Base-by-base conservation (phyloP, 2,329 filamentous ascomycete genomes). In the Thelonectria olida region DNA sequence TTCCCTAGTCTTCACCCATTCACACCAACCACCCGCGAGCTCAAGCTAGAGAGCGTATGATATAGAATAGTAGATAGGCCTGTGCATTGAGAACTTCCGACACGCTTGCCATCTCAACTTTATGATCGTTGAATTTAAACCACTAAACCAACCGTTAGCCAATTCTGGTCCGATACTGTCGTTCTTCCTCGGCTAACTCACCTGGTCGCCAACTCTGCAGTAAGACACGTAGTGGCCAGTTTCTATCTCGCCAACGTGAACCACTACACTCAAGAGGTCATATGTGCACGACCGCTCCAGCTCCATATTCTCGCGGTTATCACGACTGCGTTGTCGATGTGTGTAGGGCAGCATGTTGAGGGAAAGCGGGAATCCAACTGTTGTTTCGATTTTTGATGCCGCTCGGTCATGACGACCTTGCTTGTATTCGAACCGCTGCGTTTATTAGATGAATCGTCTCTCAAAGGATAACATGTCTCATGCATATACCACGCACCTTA, bases 81-180 rank as follows among this genome's bases (percentile, higher is more conserved):
- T 97, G 90, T 13, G 92, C 92, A 27, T 86, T 86, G 41, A 98
- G 83, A 3, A 98, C 95, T 61, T 97, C 92, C 5, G 91, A 91
- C 73, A 96, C 90, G 47, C 88, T 88, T 2, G 92, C 95, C 57
- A 94, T 74, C 63, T 94, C 92, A 22, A 98, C 95, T 75, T 93
- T 93, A 75, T 96, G 94, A 74, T 98, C 95, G 73, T 98, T 96
- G 78, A 97, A 97, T 56, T 92, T 88, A 76, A 97, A 97, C 95
- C 95, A 98, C 85, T 97, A 67, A 15, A 63, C 74, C 10, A 39
- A 27, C 7, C 64, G 27, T 22, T 13, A 45, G 42, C 8, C 15
- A 9, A 23, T 27, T 15, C 9, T 31, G 12, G 53, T 64, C 19
- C 55, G 50, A 65, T 44, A 69, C 60, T 17, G 54, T 4, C 36